These are phyloP conservation scores for Vitis hybrid DNA, from an alignment of 177 flowering plant genomes.

Conservation along the genomic window DNA sequence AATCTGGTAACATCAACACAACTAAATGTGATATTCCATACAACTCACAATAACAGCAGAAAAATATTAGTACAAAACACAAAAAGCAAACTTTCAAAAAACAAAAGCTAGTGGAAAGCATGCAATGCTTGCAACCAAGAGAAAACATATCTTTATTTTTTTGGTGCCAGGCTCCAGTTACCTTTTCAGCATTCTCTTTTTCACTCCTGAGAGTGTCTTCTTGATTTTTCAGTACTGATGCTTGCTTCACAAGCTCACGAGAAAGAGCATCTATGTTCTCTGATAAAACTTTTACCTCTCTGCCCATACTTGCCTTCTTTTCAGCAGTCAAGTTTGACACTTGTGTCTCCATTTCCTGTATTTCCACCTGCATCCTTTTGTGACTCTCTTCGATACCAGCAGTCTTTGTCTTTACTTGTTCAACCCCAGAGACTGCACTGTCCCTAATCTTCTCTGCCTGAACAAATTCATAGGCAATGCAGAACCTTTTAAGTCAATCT, in stretches of 20 bases:
- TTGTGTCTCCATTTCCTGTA: slow-evolving; percentile 65
- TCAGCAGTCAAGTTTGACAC: slow-evolving; percentile 59
- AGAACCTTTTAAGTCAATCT: slow-evolving; percentile 87
- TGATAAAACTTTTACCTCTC: slow-evolving; percentile 70
- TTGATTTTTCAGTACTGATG: slow-evolving; percentile 66
- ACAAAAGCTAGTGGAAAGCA: too few relatives aligned
- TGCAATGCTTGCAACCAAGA: too few relatives aligned
- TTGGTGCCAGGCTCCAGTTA: slow-evolving; percentile 11
- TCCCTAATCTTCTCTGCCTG: slow-evolving; percentile 78
- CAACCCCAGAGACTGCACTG: slow-evolving; percentile 63
- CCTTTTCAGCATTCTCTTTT: slow-evolving; percentile 69
- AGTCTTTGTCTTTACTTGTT: slow-evolving; percentile 57
- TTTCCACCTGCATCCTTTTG: slow-evolving; percentile 41
- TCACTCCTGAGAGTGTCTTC: slow-evolving; percentile 76
- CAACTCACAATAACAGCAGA: neutral
- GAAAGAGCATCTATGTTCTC: slow-evolving; percentile 82
- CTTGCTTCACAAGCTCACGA: slow-evolving; percentile 69
- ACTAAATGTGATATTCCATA: neutral
- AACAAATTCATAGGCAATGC: slow-evolving; percentile 89
- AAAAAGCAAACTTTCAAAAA: too few relatives aligned
- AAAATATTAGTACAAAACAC: neutral
- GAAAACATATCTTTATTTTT: too few relatives aligned
- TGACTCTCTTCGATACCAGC: slow-evolving; percentile 48
- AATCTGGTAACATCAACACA: slow-evolving; percentile 42
- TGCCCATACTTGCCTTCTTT: slow-evolving; percentile 90